These are phyloP conservation scores for Prosopis cineraria DNA, from an alignment of 306 rosid species.

Conservation along the genomic window DNA sequence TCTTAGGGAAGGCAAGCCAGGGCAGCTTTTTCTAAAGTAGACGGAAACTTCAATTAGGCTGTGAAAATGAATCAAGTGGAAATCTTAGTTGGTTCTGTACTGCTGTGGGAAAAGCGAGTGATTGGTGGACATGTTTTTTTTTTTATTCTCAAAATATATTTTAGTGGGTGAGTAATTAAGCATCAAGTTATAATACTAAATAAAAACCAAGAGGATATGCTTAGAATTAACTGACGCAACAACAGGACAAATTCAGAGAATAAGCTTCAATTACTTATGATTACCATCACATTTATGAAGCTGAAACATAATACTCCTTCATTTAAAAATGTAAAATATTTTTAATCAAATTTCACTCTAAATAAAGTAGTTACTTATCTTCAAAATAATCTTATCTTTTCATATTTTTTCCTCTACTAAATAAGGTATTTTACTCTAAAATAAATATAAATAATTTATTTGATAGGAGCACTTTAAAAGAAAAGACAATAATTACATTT, in stretches of 20 bases:
- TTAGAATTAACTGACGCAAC: not conserved
- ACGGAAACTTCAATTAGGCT: conserved; percentile 6
- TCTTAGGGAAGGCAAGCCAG: conserved; percentile 36
- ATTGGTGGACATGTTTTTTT: conserved; percentile 36
- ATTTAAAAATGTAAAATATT: too few relatives aligned
- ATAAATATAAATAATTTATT: too few relatives aligned
- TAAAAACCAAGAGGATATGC: not conserved
- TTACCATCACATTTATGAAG: not conserved
- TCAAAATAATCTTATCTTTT: too few relatives aligned
- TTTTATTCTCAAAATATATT: conserved; percentile 28
- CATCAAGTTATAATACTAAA: not conserved
- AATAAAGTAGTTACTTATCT: too few relatives aligned
- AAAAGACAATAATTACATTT: too few relatives aligned
- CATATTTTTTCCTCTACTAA: too few relatives aligned
- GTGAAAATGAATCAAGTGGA: conserved; percentile 53
- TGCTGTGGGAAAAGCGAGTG: conserved; percentile 20
- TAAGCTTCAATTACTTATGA: conserved; percentile 3
- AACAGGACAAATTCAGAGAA: not conserved
- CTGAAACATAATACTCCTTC: too few relatives aligned
- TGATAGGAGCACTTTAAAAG: too few relatives aligned
- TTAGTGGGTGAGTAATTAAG: conserved; percentile 53
- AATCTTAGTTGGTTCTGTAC: conserved; percentile 70
- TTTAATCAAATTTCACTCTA: too few relatives aligned
- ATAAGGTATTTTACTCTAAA: too few relatives aligned
- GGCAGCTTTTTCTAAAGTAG: conserved; percentile 52